Base-by-base conservation (phyloP, 2,329 filamentous ascomycete species). In the Claviceps sorghi region DNA sequence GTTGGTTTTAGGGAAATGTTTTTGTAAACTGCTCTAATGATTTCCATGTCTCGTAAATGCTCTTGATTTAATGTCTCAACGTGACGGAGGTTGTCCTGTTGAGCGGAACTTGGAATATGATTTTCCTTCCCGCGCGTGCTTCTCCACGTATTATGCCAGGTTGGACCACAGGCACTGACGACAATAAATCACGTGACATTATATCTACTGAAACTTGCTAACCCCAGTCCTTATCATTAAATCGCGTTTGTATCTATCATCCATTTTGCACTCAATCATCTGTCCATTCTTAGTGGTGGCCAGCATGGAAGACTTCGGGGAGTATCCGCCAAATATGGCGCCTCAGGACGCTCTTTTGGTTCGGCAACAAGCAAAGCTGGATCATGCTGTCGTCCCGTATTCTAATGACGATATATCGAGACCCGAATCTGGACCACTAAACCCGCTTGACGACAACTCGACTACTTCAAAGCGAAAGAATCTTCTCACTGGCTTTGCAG, bases 401-500 rank as follows among this genome's bases (percentile, higher is more conserved):
- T 83, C 83, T n/a, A 85, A 83, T 59, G 82, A 86, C 59, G 82
- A 87, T 60, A 72, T 91, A 42, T 76, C 80, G 47, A 77, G 81
- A 54, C 79, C 84, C 1, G 70, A 72, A 9, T 68, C 82, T 54
- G 87, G 87, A 0, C 87, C 87, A 38, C 69, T 76, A 26, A 91
- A 91, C 62, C 87, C 87, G 1, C 91, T 87, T 67, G 82, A 80
- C 64, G 75, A 83, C 58, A 76, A 81, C 30, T 67, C 74, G 21
- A 78, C 72, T 48, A 68, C 69, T 1, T 65, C 82, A 54, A 91
- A 90, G 68, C 81, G 86, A 55, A 91, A 90, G 64, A 91, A 89
- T 56, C 76, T 90, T 1, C 76, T 87, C 11, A 96, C 93, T 0
- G 93, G 93, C 11, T 84, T 80, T 61, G 93, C 93, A 2, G 79